Base-by-base conservation (phyloP, 2,329 filamentous ascomycete species). In the Xylariaceae sp. region DNA sequence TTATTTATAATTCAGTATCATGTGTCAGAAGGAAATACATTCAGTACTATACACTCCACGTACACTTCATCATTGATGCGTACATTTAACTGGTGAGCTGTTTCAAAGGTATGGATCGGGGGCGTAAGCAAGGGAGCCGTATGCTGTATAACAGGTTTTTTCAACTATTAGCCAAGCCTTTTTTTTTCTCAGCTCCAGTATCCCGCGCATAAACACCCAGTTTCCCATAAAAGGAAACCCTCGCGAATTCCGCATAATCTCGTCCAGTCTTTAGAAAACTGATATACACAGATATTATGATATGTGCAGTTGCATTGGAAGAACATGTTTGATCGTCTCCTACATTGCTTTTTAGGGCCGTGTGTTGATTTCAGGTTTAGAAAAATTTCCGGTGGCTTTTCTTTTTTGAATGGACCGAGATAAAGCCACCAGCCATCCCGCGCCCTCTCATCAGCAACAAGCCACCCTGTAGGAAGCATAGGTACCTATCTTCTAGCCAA, bases 391-490 rank as follows among this genome's bases (percentile, higher is more conserved):
- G 49, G 49, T 53, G 55, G 55, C 49, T n/a, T n/a, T n/a, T n/a
- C n/a, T n/a, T n/a, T n/a, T n/a, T 58, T 54, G 49, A 40, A 39
- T 53, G n/a, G 37, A 43, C 48, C 34, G 36, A 47, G 28, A 41
- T 43, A 46, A 6, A 37, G 12, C 29, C 41, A 21, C 26, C 49
- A 36, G 24, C 39, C 14, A 14, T 58, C 23, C 51, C 16, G 28
- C 46, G 45, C 46, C 34, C 36, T 34, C n/a, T n/a, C n/a, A n/a
- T 51, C 51, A 59, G 51, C 56, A 51, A 46, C 46, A 59, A 51
- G 51, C 46, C 56, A 56, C 51, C 23, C 37, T 48, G 14, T 29
- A 37, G 43, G 16, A 44, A 26, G 44, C 28, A 40, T 50, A 17
- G n/a, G n/a, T n/a, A n/a, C n/a, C n/a, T n/a, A n/a, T n/a, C 36